Evolutionary conservation across 2,329 filamentous ascomycete species (phyloP), one percentile per base, ranked within the genome.

Genomic region (Eutypella sp.): DNA sequence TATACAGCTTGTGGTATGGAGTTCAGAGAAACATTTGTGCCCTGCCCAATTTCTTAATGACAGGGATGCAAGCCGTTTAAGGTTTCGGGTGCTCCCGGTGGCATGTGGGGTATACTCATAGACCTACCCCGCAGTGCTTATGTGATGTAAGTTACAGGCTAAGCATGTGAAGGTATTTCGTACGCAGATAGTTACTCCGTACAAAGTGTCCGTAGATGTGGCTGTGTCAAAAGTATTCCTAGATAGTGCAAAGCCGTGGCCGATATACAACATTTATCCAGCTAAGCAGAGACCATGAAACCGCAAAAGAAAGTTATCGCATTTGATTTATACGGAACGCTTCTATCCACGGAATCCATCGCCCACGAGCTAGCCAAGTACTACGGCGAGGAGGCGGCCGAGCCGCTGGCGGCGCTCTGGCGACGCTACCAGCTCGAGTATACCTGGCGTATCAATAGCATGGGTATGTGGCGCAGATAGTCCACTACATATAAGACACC

Each of bases 271-370:
- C 22, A 8, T 39, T 18, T 39, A 22, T 15, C 20, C 16, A 23
- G 13, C 18, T 27, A 37, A 2, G 22, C 13, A 47, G 39, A 40
- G n/a, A n/a, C n/a, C n/a, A 53, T 55, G 48, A 36, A 54, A 6
- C n/a, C 45, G n/a, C 46, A 48, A 25, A 61, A 57, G 40, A 54
- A 44, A 15, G 66, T 84, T 40, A 71, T 90, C 44, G 85, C 84
- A 1, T 89, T 91, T 52, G 86, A 91, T 57, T 72, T 87, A 2
- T 90, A 89, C 63, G 86, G 85, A 44, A 90, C 85, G 2, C 66
- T 91, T 9, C 72, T 90, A 5, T 87, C 84, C 9, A 88, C 85
- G 2, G 78, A 81, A 37, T 86, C 82, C 24, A 87, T 89, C 50
- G 74, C 76, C 6, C 66, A 72, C 29, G 72, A 82, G 48, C 67